Conservation (phyloP, 768 basidiomycete genomes). For the Termitomyces sp. region DNA sequence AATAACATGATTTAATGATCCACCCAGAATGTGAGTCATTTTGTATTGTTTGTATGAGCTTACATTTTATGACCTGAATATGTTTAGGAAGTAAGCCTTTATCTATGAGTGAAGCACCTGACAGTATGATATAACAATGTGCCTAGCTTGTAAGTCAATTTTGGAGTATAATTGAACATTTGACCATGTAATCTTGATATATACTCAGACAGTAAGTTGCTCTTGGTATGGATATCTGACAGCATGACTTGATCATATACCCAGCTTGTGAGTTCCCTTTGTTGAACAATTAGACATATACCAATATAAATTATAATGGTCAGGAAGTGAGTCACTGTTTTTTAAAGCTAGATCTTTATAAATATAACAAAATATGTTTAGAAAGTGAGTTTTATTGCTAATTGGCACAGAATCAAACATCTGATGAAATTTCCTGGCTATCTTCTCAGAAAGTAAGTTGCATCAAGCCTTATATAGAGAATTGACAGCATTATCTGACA, state of each 20-base stretch:
- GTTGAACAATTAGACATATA: neutral
- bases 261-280: neutral
- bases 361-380: too few relatives aligned
- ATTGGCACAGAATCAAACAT: too few relatives aligned
- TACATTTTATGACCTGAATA: neutral
- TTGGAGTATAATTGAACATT: neutral
- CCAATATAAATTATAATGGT: neutral
- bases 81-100: neutral
- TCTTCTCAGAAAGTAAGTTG: too few relatives aligned
- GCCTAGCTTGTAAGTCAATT: neutral
- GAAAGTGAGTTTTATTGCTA: too few relatives aligned
- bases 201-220: neutral
- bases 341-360: too few relatives aligned
- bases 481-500: too few relatives aligned
- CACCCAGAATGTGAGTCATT: neutral
- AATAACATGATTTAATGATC: neutral
- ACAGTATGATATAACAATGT: neutral
- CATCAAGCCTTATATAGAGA: too few relatives aligned
- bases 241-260: neutral
- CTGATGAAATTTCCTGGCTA: too few relatives aligned
- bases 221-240: neutral
- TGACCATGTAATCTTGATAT: neutral
- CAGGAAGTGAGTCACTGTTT: too few relatives aligned
- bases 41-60: neutral
- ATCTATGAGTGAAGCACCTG: neutral